These are phyloP conservation scores for Ophiosphaerella korrae DNA, from an alignment of 2,329 filamentous ascomycete species.

Conservation along the genomic window DNA sequence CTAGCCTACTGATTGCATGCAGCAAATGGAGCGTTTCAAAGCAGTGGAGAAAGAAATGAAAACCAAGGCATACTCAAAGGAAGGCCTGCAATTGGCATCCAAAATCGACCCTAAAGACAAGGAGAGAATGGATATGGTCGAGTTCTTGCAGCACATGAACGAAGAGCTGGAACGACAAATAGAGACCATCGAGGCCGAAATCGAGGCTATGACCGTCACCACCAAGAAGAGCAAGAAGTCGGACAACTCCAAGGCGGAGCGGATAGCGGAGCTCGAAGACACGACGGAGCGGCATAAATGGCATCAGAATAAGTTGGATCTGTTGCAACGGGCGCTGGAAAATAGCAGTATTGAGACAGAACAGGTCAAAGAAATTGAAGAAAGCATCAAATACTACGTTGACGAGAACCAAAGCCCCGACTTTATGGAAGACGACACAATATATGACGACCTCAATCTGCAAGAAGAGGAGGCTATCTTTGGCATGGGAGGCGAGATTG, in stretches of 20 bases:
- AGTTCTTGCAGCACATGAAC: slow-evolving; percentile 85
- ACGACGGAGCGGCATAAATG: slow-evolving; percentile 93
- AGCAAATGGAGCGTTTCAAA: slow-evolving; percentile 99
- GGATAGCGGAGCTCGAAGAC: slow-evolving; percentile 83
- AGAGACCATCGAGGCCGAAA: slow-evolving; percentile 83
- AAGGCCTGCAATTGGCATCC: slow-evolving; percentile 86
- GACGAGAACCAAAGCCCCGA: slow-evolving; percentile 86
- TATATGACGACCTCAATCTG: slow-evolving; percentile 93
- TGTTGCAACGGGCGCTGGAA: slow-evolving; percentile 86
- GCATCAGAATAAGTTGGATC: slow-evolving; percentile 91
- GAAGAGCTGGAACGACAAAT: slow-evolving; percentile 94
- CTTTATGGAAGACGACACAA: slow-evolving; percentile 89
- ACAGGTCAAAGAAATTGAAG: slow-evolving; percentile 85
- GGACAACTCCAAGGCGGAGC: slow-evolving; percentile 81
- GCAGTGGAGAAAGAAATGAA: slow-evolving; percentile 99
- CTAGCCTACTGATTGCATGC: slow-evolving; percentile 46
- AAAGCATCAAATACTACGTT: slow-evolving; percentile 94
- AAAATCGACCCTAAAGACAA: slow-evolving; percentile 98
- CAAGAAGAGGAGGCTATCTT: slow-evolving; percentile 90
- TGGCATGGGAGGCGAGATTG: slow-evolving; percentile 79
- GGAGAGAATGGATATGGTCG: slow-evolving; percentile 84
- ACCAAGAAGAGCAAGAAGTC: slow-evolving; percentile 92
- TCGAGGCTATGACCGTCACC: slow-evolving; percentile 81
- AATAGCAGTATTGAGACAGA: slow-evolving; percentile 90
- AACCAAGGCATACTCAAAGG: slow-evolving; percentile 99